Conservation (phyloP, 2,329 filamentous ascomycete species). For the Cryphonectria radicalis region DNA sequence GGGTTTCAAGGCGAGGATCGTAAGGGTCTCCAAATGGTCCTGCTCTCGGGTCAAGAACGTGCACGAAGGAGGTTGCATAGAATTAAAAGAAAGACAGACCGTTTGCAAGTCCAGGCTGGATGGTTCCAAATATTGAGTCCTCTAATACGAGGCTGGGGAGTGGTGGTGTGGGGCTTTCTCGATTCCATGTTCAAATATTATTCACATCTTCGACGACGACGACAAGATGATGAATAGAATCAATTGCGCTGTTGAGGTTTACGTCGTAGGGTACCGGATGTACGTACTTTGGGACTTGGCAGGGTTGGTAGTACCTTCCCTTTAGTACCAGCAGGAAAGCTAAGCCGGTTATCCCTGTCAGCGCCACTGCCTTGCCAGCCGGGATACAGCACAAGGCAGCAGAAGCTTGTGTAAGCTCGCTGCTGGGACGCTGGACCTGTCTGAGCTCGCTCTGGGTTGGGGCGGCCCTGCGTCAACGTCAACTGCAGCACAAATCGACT, state of each 20-base stretch:
- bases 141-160: too few species aligned
- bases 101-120: neutral
- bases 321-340: too few species aligned
- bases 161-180: too few species aligned
- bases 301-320: neutral
- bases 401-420: conserved; percentile 44
- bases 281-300: neutral
- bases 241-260: neutral
- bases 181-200: too few species aligned
- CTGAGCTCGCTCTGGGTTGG: neutral
- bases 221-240: neutral
- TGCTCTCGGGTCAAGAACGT: neutral
- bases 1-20: neutral
- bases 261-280: neutral
- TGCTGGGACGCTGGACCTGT: neutral
- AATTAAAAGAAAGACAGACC: neutral
- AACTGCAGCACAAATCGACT: conserved; percentile 2
- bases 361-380: conserved; percentile 1
- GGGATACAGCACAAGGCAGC: conserved; percentile 40
- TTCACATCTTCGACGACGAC: neutral
- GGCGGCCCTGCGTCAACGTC: conserved; percentile 20
- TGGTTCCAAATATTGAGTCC: too few species aligned
- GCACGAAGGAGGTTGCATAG: neutral
- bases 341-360: neutral
- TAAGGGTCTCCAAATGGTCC: too few species aligned